Conservation (phyloP, 768 basidiomycete species). For the Rhodotorula taiwanensis region DNA sequence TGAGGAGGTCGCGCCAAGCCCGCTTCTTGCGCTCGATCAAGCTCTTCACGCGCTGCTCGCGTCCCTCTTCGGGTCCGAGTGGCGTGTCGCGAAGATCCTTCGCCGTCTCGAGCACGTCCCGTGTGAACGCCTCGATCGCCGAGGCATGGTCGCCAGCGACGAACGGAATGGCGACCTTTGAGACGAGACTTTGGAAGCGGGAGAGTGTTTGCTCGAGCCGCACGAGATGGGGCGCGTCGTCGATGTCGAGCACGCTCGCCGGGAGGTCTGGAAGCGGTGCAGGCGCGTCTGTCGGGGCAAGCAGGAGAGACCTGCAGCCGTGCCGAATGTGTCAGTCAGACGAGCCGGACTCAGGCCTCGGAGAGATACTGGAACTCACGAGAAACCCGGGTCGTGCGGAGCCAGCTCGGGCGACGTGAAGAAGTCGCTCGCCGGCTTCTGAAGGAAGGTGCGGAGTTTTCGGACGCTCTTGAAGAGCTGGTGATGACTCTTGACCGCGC, state of each 20-base stretch:
- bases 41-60: constrained; percentile 57
- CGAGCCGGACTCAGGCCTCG: too few relatives aligned
- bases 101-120: constrained; percentile 51
- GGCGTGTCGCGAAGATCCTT: constrained; percentile 45
- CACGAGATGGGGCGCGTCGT: constrained; percentile 5
- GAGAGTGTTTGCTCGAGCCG: constrained; percentile 25
- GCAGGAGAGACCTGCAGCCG: neutral
- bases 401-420: constrained; percentile 26
- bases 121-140: constrained; percentile 58
- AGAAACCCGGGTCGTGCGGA: neutral
- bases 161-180: constrained; percentile 42
- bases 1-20: constrained; percentile 83
- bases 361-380: neutral
- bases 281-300: neutral
- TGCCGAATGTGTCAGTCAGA: too few relatives aligned
- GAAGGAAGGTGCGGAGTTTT: constrained; percentile 84
- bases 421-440: constrained; percentile 53
- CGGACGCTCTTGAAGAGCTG: constrained; percentile 83
- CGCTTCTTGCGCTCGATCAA: constrained; percentile 75
- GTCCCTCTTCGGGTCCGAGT: constrained; percentile 51
- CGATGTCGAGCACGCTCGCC: neutral
- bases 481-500: constrained; percentile 80
- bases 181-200: constrained; percentile 18
- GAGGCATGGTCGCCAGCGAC: constrained; percentile 53
- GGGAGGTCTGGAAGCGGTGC: neutral